Percentiles rank a stretch among this genome's conserved stretches.
phyloP scores from a whole-genome alignment of 768 basidiomycete species.

The Nidularia sp. region DNA sequence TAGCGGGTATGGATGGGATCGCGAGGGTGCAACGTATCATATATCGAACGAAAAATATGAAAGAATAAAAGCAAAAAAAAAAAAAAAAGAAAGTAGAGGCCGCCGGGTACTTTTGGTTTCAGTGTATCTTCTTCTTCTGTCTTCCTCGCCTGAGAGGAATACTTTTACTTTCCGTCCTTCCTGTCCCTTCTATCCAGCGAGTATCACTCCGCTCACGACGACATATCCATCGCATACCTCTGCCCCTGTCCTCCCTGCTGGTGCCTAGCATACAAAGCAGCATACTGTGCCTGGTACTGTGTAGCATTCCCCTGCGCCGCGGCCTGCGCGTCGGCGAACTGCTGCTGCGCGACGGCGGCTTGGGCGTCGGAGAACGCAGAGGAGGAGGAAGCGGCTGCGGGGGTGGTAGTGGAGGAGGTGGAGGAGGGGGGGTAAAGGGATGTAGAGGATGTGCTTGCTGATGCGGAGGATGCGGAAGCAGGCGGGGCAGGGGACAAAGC shows the following conservation, averaged over 20 bases:
- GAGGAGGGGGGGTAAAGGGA: too few species aligned
- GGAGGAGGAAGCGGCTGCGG: too few species aligned
- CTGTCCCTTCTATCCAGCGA: too few species aligned
- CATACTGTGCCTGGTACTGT: not conserved
- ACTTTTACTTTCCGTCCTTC: not conserved
- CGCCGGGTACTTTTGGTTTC: not conserved
- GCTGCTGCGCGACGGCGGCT: constrained; percentile 3
- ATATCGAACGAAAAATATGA: not conserved
- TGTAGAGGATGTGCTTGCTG: too few species aligned
- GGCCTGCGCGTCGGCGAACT: constrained; percentile 5
- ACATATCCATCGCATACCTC: not conserved
- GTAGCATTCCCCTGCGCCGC: not conserved
- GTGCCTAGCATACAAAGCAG: not conserved
- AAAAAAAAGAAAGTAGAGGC: not conserved
- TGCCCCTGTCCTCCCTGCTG: constrained; percentile 6
- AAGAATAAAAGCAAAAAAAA: not conserved
- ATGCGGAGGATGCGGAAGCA: too few species aligned
- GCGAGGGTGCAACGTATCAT: too few species aligned
- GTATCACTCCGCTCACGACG: not conserved
- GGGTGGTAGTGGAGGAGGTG: too few species aligned
- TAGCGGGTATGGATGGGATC: too few species aligned
- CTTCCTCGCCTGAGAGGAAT: not conserved
- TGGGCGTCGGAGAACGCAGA: too few species aligned
- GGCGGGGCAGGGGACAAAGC: too few species aligned
- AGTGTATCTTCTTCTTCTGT: not conserved